phyloP scores from a whole-genome alignment of 768 basidiomycete genomes.

The Cystobasidium ongulense region DNA sequence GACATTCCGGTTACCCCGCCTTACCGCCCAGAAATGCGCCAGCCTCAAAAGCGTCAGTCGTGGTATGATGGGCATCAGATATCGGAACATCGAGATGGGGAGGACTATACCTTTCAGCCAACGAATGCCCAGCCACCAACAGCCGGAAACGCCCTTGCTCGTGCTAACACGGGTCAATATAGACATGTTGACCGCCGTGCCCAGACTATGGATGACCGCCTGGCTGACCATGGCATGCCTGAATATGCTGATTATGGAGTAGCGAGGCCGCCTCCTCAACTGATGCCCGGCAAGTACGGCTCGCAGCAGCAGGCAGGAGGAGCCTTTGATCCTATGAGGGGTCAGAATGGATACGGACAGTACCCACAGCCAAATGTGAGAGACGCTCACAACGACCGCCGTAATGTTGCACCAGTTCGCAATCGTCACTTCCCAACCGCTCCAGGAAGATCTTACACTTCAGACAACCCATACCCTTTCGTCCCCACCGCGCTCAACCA shows the following conservation, averaged over 20 bases:
- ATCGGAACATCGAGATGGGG: not conserved
- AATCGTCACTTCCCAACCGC: not conserved
- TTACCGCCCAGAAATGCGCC: not conserved
- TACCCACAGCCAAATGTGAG: not conserved
- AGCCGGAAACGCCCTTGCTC: not conserved
- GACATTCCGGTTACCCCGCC: not conserved
- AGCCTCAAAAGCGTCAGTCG: not conserved
- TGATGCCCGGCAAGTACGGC: not conserved
- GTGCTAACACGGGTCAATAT: not conserved
- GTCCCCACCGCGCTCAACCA: not conserved
- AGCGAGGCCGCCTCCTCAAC: not conserved
- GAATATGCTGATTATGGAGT: not conserved
- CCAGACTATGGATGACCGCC: not conserved
- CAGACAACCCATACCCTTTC: not conserved
- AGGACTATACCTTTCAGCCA: not conserved
- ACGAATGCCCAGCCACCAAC: not conserved
- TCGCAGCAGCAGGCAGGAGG: not conserved
- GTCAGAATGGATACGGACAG: not conserved
- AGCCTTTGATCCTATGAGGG: not conserved
- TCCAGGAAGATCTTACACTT: not conserved
- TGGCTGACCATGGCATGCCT: not conserved
- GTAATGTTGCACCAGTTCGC: not conserved
- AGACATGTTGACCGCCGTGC: not conserved
- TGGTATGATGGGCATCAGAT: not conserved
- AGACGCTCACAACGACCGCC: too few species aligned